phyloP scores from a whole-genome alignment of 441 rosid species.

The Melastoma candidum region DNA sequence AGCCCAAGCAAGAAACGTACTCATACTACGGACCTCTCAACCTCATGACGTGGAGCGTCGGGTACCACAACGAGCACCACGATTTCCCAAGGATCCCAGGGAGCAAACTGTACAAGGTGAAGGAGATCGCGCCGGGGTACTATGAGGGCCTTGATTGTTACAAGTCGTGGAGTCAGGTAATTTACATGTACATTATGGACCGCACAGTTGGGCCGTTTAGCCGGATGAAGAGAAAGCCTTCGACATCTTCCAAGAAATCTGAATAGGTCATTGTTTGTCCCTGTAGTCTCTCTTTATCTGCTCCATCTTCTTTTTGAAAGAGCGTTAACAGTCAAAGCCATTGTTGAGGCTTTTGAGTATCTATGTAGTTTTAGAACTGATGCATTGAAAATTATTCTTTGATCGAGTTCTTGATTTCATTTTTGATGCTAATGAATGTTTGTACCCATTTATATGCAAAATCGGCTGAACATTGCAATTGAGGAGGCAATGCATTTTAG shows the following conservation, averaged over 20 bases:
- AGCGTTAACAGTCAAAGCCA: too few relatives aligned
- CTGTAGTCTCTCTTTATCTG: neutral
- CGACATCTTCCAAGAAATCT: conserved; percentile 31
- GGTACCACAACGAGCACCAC: conserved; percentile 87
- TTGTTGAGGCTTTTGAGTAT: too few relatives aligned
- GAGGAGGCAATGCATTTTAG: too few relatives aligned
- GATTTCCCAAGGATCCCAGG: conserved; percentile 93
- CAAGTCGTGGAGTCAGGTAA: conserved; percentile 79
- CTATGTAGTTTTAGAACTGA: too few relatives aligned
- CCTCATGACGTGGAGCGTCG: conserved; percentile 68
- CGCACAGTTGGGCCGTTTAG: conserved; percentile 63
- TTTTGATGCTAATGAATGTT: too few relatives aligned
- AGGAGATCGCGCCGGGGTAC: conserved; percentile 74
- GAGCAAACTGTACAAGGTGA: conserved; percentile 69
- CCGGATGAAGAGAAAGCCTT: conserved; percentile 68
- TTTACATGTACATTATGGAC: conserved; percentile 71
- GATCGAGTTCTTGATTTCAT: too few relatives aligned
- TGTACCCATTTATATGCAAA: too few relatives aligned
- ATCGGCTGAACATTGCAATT: too few relatives aligned
- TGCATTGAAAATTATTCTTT: too few relatives aligned
- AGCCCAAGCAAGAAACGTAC: conserved; percentile 76
- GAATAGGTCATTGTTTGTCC: conserved; percentile 23
- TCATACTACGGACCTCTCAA: conserved; percentile 84
- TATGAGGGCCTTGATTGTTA: conserved; percentile 50
- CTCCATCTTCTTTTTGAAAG: too few relatives aligned